Evolutionary conservation across 1,139 yeast genomes (phyloP), one percentile per base, ranked within the genome.

Genomic region (Candida neerlandica): DNA sequence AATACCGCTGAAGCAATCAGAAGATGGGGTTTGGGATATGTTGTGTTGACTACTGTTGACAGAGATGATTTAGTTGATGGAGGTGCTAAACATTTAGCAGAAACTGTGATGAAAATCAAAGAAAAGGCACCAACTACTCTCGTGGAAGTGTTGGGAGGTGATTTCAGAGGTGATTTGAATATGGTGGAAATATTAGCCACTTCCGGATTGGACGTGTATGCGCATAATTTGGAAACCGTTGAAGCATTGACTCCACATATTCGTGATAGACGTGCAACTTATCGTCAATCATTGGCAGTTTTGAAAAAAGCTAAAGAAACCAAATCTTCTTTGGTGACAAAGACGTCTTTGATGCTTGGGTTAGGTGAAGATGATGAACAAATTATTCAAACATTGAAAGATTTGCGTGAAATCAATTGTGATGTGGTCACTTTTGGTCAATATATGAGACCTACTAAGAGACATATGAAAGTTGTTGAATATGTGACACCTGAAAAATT

Each of bases 371-470:
- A 91, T 5, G 99, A 94, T 63, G 96, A 86, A 44, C 97, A 94
- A 69, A 70, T 95, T 21, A 65, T 85, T 62, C 85, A 83, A 58
- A 85, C 98, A 0, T 68, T 95, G 60, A 74, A 67, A 51, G 96
- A 90, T 65, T 75, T 95, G 58, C 81, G 99, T 55, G 82, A 70
- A 18, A 81, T 86, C 47, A 74, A 79, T 7, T 95, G 96, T 66
- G 99, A 95, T 62, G 96, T 95, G 48, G 97, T 95, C 21, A 95
- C 99, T 0, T 94, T 95, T 70, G 99, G 99, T 39, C 99, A 95
- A 71, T 95, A 95, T 69, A 95, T 95, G 99, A 82, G 98, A 64
- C 99, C 99, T 41, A 95, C 99, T 1, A 94, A 89, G 72, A 84
- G 98, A 63, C 99, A 95, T 67, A 90, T 95, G 96, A 92, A 92